These are phyloP conservation scores for Pontederia crassipes DNA, from an alignment of 176 grass and related monocot species.

Conservation along the genomic window DNA sequence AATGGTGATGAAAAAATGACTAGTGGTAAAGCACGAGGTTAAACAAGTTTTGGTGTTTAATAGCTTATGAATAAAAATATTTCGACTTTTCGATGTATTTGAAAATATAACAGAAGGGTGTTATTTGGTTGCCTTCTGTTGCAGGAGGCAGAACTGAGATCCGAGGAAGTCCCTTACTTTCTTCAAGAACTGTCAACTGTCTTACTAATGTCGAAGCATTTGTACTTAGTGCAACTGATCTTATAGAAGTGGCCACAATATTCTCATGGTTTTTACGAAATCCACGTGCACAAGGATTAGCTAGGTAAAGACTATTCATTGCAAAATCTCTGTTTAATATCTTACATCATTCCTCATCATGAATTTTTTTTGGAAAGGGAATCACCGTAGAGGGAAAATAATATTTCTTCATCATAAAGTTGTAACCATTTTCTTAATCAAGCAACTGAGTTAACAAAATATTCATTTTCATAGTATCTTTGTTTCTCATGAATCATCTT, in stretches of 20 bases:
- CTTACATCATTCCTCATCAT: no score
- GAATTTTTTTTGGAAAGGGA: no score
- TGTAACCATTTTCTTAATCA: no score
- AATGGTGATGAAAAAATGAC: no score
- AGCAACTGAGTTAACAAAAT: no score
- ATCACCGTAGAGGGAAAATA: no score
- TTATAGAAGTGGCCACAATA: background rate
- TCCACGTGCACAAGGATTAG: background rate
- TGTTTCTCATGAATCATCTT: no score
- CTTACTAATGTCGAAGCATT: background rate
- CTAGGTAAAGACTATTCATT: background rate
- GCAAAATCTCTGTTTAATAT: background rate
- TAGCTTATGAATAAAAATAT: background rate
- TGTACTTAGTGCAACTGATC: background rate
- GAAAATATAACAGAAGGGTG: background rate
- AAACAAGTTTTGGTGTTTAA: no score
- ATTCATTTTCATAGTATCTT: no score
- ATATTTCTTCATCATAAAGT: no score
- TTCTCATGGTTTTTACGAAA: background rate
- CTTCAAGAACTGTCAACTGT: background rate
- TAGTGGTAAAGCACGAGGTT: no score
- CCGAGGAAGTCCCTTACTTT: background rate
- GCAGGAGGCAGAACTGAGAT: background rate
- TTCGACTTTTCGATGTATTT: background rate
- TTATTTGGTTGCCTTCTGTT: no score